Base-by-base conservation (phyloP, 208 protist genomes). In the Phytomonas francai region DNA sequence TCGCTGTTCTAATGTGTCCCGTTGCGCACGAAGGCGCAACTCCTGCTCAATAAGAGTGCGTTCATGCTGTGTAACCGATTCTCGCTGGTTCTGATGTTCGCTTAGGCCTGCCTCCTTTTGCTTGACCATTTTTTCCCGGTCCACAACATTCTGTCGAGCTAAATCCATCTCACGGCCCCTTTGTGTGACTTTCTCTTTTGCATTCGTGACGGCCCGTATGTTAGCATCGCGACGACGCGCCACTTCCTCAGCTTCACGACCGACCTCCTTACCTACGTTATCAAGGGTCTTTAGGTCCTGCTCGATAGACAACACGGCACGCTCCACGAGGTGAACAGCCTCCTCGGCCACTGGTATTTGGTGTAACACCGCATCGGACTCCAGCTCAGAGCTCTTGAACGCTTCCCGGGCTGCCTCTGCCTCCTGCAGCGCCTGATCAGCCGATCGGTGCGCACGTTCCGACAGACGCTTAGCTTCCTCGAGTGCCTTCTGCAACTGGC, bases 31-130 rank as follows among this genome's bases (percentile, higher is more conserved):
- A 49, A 97, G 73, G 0, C 92, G 89, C 64, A 97, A 73, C 66
- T 97, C 92, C 70, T 95, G 88, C 62, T 97, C 92, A 66, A 97
- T 91, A 9, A 97, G 79, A 1, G 87, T 80, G 1, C 87, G 84
- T 64, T 97, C 92, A 61, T 95, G 87, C 74, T 95, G 87, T 1
- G 87, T 88, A 60, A 93, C 85, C 29, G 91, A 79, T 58, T 94
- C 80, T 6, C 92, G 80, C 71, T 97, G 86, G 22, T 79, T 80
- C 4, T 79, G 78, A 67, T 96, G 87, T 45, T 96, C 90, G 3
- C 81, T 76, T 12, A 96, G 79, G 61, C 93, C 90, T 29, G 67
- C 69, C 74, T 93, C 87, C 69, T 87, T 85, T 49, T 83, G 79
- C 64, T 89, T 86, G 31, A 87, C 87, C 28, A 71, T 65, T 30